These are phyloP conservation scores for Ophiostoma perfectum DNA, from an alignment of 2,329 filamentous ascomycete species.

Conservation along the genomic window DNA sequence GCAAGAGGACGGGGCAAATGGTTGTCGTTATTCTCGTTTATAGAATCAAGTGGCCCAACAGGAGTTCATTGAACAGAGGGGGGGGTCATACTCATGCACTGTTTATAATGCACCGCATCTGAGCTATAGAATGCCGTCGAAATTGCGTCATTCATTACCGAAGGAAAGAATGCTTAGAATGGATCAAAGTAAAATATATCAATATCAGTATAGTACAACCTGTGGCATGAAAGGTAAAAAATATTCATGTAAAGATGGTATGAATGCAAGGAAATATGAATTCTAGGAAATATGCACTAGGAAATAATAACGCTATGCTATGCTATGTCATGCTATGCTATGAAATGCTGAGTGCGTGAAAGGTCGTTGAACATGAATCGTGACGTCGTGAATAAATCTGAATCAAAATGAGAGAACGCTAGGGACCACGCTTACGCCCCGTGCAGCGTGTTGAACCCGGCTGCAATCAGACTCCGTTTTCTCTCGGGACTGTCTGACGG, in stretches of 20 bases:
- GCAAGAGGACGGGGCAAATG: not conserved
- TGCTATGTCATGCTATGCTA: not conserved
- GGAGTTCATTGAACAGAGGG: no score
- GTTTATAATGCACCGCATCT: no score
- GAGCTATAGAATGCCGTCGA: not conserved
- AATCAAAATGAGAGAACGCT: no score
- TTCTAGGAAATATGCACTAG: constrained; percentile 1
- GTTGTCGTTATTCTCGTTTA: not conserved
- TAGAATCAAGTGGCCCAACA: not conserved
- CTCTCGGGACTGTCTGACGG: constrained; percentile 60
- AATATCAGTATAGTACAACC: not conserved
- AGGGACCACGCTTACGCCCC: constrained; percentile 33
- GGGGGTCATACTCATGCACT: no score
- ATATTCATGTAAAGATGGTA: not conserved
- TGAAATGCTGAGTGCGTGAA: not conserved
- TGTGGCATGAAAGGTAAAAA: not conserved
- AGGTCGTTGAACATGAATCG: constrained; percentile 1
- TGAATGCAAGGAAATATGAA: not conserved
- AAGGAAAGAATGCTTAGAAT: not conserved
- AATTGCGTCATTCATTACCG: not conserved
- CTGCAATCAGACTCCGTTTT: constrained; percentile 52
- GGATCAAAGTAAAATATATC: not conserved
- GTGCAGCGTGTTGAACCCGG: constrained; percentile 56
- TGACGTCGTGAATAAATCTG: not conserved
- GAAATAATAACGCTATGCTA: not conserved